phyloP scores from a whole-genome alignment of 2,329 filamentous ascomycete genomes.

The Teratosphaeria nubilosa region DNA sequence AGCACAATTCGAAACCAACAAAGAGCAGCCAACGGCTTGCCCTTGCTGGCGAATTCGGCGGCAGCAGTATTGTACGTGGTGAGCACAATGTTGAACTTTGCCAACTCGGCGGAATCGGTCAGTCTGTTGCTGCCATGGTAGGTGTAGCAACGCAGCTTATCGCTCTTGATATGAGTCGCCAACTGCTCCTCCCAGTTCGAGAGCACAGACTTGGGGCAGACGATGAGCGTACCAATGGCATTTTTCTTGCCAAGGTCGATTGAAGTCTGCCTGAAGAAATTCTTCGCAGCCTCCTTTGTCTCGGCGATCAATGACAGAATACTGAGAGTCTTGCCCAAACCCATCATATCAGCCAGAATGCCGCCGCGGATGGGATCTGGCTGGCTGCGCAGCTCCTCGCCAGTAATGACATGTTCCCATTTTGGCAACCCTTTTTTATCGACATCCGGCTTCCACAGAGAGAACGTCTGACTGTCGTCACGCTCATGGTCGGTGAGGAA shows the following conservation, averaged over 20 bases:
- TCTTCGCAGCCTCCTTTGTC: slow-evolving; percentile 51
- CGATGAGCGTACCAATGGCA: slow-evolving; percentile 68
- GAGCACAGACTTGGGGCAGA: slow-evolving; percentile 83
- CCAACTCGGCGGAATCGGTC: slow-evolving; percentile 57
- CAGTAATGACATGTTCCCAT: slow-evolving; percentile 81
- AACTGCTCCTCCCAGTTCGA: slow-evolving; percentile 95
- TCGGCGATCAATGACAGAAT: slow-evolving; percentile 67
- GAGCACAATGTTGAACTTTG: slow-evolving; percentile 71
- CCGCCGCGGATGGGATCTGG: slow-evolving; percentile 32
- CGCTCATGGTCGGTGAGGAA: slow-evolving; percentile 77
- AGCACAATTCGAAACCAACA: slow-evolving; percentile 91
- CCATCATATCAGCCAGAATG: slow-evolving; percentile 43
- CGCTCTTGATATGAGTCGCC: slow-evolving; percentile 61
- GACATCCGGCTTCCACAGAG: slow-evolving; percentile 63
- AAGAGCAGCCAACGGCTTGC: slow-evolving; percentile 61
- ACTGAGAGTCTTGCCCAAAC: slow-evolving; percentile 53
- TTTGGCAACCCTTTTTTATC: slow-evolving; percentile 47
- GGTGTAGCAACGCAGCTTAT: slow-evolving; percentile 60
- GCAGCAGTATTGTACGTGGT: slow-evolving; percentile 87
- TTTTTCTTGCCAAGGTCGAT: slow-evolving; percentile 45
- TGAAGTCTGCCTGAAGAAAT: slow-evolving; percentile 37
- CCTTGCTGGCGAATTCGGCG: slow-evolving; percentile 49
- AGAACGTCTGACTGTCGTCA: slow-evolving; percentile 44
- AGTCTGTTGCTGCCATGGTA: slow-evolving; percentile 77
- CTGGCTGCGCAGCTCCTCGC: slow-evolving; percentile 38